Evolutionary conservation across 768 basidiomycete species (phyloP), one percentile per base, ranked within the genome.

Genomic region (Lactarius akahatsu): DNA sequence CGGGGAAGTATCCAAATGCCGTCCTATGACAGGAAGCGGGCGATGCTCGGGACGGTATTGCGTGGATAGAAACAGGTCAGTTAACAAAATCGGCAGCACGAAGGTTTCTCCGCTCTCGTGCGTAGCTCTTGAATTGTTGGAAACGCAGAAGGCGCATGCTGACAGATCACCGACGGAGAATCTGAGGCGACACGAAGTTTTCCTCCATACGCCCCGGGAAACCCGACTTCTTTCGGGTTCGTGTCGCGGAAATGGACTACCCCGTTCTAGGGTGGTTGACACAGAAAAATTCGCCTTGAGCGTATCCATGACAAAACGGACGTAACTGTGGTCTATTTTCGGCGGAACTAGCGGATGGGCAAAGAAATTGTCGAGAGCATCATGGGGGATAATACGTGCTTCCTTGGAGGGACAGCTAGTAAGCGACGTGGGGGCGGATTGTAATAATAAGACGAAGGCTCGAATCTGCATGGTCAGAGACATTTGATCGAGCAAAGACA

Each of bases 51-150:
- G 60, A 41, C 80, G 69, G 74, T 90, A 90, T 67, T 91, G 89
- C 7, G 76, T 76, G 16, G 79, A 73, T 20, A 96, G 83, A 68
- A 85, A 76, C n/a, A 81, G 81, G 72, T 96, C 94, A 11, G 86
- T 87, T 57, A 94, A 83, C 20, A 96, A 72, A 54, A 96, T 76
- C 15, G 94, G 94, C 16, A 82, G 80, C 30, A 86, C 83, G 23
- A 71, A 66, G 56, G 79, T 61, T 26, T 72, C 72, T 28, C 32
- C 52, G 20, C 41, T 43, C 45, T 23, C 47, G 16, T 28, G 45
- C 13, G 9, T 36, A 26, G 43, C 30, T 16, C 11, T 30, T 9
- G 65, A 30, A 43, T 68, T 71, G 43, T 67, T 47, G 15, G 72
- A 67, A 18, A 71, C 68, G 38, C 76, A 76, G 71, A 89, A 83